Conservation (phyloP, 192 early-diverging fungal species). For the Paraglomus brasilianum region DNA sequence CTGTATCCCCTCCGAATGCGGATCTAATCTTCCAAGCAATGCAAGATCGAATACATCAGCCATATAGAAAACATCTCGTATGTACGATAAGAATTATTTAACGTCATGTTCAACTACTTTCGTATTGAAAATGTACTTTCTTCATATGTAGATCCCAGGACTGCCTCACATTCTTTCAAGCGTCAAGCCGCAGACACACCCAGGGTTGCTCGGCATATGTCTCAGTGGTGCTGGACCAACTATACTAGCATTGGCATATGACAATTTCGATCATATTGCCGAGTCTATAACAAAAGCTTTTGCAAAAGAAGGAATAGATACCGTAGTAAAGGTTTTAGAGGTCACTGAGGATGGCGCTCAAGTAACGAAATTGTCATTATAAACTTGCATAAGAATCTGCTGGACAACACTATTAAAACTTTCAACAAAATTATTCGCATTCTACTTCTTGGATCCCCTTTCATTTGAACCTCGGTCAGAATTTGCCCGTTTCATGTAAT, state of each 20-base stretch:
- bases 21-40: conserved; percentile 87
- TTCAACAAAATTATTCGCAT: too few relatives aligned
- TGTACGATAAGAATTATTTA: not conserved
- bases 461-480: too few relatives aligned
- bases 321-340: conserved; percentile 60
- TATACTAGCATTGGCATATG: conserved; percentile 83
- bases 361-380: not conserved
- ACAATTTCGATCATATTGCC: conserved; percentile 86
- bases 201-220: conserved; percentile 89
- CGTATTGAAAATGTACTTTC: not conserved
- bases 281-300: conserved; percentile 62
- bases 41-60: conserved; percentile 96
- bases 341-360: conserved; percentile 57
- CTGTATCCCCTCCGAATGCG: conserved; percentile 66
- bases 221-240: conserved; percentile 97
- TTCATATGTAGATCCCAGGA: conserved; percentile 67
- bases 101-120: not conserved
- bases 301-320: conserved; percentile 49
- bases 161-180: conserved; percentile 80
- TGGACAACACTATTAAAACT: too few relatives aligned
- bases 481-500: too few relatives aligned
- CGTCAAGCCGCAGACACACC: conserved; percentile 69
- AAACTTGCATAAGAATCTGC: not conserved
- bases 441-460: too few relatives aligned
- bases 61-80: conserved; percentile 90